Evolutionary conservation across 768 basidiomycete species (phyloP).

Genomic region (Collybiopsis confluens): DNA sequence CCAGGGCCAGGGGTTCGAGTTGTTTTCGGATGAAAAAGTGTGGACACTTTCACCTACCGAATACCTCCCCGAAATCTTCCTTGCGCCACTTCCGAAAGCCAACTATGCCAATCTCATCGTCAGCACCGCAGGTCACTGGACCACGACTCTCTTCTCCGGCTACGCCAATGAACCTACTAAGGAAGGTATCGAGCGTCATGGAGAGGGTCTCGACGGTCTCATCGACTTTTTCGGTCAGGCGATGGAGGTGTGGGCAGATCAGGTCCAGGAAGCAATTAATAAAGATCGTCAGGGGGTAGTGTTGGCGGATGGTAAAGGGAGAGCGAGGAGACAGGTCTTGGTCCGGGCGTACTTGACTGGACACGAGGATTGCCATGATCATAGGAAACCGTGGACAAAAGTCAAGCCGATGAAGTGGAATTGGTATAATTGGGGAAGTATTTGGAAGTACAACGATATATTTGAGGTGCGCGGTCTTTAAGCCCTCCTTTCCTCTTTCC

Average conservation of each 20-base stretch:
- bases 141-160: conserved; percentile 46
- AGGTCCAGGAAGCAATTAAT: conserved; percentile 43
- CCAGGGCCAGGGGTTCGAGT: too few relatives aligned
- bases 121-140: conserved; percentile 71
- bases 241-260: conserved; percentile 49
- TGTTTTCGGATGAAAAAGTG: conserved; percentile 53
- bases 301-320: conserved; percentile 9
- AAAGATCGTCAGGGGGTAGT: conserved; percentile 21
- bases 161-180: conserved; percentile 28
- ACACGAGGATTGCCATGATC: conserved; percentile 60
- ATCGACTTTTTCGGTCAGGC: conserved; percentile 55
- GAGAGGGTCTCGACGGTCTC: conserved; percentile 48
- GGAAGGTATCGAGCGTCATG: conserved; percentile 4
- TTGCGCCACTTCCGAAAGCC: conserved; percentile 38
- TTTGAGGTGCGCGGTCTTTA: too few relatives aligned
- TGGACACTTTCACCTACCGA: conserved; percentile 53
- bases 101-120: conserved; percentile 61
- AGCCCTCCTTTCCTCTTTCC: conserved; percentile 12
- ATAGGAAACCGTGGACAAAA: conserved; percentile 39
- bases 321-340: conserved; percentile 39
- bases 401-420: conserved; percentile 38
- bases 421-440: conserved; percentile 67
- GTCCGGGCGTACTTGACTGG: conserved; percentile 61
- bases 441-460: conserved; percentile 50
- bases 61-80: conserved; percentile 45